Base-by-base conservation (phyloP, 169 alveolate genomes). In the Plasmodium gonderi region DNA sequence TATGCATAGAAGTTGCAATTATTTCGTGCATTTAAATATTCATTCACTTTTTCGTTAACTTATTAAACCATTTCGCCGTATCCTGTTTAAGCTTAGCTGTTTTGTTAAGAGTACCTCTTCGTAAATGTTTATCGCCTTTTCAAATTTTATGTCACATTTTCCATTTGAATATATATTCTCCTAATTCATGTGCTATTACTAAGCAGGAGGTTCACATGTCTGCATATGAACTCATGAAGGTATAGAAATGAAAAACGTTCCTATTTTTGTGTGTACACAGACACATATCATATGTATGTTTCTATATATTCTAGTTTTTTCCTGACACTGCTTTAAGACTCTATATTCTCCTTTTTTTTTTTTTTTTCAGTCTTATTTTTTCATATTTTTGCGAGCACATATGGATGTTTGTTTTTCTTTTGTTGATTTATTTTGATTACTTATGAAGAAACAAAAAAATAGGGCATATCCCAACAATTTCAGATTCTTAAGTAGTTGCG, bases 391-490 rank as follows among this genome's bases (percentile, higher is more conserved):
- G 26, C 78, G 47, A 17, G 26, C 45, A 20, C 78, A 38, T 38
- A 20, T 51, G 68, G 68, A 51, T 20, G 14, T 51, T n/a, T 51
- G 77, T 29, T 26, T 79, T 31, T 54, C 91, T 69, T 67, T 80
- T 17, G 17, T 64, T 80, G 80, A 14, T 69, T 68, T 80, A 40
- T 65, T 67, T 40, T 64, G 17, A 11, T 51, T 80, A 31, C 80
- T 80, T 17, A 80, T 40, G 74, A 80, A 80, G 31, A 80, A 80
- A 7, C 91, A 64, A 23, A 80, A 80, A 80, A 80, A 67, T 67
- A 80, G 68, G 45, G 80, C 91, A 80, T 80, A 80, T 44, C 91
- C 80, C 45, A 80, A 64, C 17, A 80, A 36, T 51, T 65, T 80
- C 36, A 80, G 69, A 8, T 80, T 80, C 36, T 67, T 65, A 42